A percentile compares a stretch with the other conserved stretches of the same genome.
Conservation (phyloP, 768 basidiomycete species). For the Tylopilus rubrobrunneus region DNA sequence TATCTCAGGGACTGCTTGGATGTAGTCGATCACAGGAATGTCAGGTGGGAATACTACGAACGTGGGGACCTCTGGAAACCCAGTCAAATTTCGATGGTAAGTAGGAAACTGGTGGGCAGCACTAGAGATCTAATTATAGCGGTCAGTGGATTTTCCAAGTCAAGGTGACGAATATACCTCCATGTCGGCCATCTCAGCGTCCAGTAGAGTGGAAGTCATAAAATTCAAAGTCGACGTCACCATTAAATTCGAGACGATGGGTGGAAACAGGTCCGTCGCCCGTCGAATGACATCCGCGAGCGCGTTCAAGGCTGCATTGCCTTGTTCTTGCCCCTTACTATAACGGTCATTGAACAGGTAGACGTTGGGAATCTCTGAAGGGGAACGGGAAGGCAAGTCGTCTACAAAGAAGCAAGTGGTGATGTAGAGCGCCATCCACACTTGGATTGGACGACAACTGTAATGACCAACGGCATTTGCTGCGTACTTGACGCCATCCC, state of each 20-base stretch:
- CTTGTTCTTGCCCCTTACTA: slow-evolving; percentile 22
- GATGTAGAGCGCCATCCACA: slow-evolving; percentile 38
- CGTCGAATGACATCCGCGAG: slow-evolving; percentile 33
- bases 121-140: slow-evolving; percentile 11
- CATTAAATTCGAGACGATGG: slow-evolving; percentile 33
- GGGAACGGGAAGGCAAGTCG: slow-evolving; percentile 29
- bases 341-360: slow-evolving; percentile 36
- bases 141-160: background rate
- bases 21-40: slow-evolving; percentile 32
- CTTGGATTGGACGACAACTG: slow-evolving; percentile 5
- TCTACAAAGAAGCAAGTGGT: slow-evolving; percentile 31
- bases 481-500: no score
- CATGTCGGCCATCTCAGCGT: slow-evolving; percentile 29
- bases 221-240: slow-evolving; percentile 34
- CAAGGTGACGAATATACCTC: slow-evolving; percentile 8
- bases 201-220: slow-evolving; percentile 32
- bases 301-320: slow-evolving; percentile 29
- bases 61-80: slow-evolving; percentile 32
- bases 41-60: slow-evolving; percentile 35
- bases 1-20: slow-evolving; percentile 38
- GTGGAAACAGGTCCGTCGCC: slow-evolving; percentile 24
- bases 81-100: slow-evolving; percentile 28
- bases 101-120: slow-evolving; percentile 26
- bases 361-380: slow-evolving; percentile 17
- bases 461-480: no score